A percentile compares a stretch with the other conserved stretches of the same genome.
These are phyloP conservation scores for Cercospora sojina DNA, from an alignment of 2,329 filamentous ascomycete species.

Conservation along the genomic window DNA sequence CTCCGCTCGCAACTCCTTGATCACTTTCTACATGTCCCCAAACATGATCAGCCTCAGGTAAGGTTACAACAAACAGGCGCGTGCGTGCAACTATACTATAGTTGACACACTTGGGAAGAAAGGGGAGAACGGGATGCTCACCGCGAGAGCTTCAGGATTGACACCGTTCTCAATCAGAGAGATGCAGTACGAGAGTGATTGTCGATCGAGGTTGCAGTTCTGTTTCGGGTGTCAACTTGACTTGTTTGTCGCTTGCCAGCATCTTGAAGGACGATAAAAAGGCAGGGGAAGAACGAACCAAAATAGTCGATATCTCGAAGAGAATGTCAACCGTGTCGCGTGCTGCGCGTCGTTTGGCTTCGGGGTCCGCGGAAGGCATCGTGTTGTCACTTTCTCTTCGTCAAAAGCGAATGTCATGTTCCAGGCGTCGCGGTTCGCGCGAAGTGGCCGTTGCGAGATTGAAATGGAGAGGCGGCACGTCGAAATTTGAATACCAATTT, in stretches of 20 bases:
- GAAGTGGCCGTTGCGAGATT: neutral
- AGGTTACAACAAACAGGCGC: neutral
- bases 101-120: too few relatives aligned
- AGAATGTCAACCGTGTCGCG: conserved; percentile 74
- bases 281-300: conserved; percentile 55
- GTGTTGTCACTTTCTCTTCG: neutral
- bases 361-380: conserved; percentile 31
- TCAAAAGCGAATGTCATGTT: neutral
- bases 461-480: neutral
- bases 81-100: neutral
- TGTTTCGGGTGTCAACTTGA: conserved; percentile 41
- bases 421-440: neutral
- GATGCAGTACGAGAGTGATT: conserved; percentile 89
- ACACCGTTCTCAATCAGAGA: conserved; percentile 97
- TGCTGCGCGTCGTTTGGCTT: conserved; percentile 72
- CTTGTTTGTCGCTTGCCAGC: neutral
- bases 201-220: conserved; percentile 92
- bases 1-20: conserved; percentile 47
- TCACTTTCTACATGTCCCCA: conserved; percentile 43
- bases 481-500: neutral
- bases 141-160: conserved; percentile 90
- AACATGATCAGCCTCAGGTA: neutral
- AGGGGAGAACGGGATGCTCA: too few relatives aligned
- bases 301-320: conserved; percentile 76
- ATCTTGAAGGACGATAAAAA: neutral